Percentiles rank a stretch among this genome's conserved stretches.
Evolutionary conservation across 2,329 filamentous ascomycete species (phyloP).

Genomic region (Botryotinia globosa): DNA sequence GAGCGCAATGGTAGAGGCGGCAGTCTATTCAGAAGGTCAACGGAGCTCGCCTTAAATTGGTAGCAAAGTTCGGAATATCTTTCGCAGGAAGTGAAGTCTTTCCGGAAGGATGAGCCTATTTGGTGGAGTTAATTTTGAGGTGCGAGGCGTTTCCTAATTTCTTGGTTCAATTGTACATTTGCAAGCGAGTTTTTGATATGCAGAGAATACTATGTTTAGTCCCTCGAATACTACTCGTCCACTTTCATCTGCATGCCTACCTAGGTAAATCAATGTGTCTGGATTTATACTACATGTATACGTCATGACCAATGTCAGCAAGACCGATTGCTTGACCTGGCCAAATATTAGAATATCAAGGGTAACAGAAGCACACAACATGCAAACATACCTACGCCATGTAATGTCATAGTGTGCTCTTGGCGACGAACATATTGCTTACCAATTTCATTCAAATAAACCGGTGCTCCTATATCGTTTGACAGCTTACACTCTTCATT

Average conservation of each 20-base stretch:
- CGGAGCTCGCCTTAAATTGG: background rate
- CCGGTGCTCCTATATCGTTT: background rate
- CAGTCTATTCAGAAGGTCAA: background rate
- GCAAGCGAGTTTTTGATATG: conserved; percentile 13
- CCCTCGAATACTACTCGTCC: background rate
- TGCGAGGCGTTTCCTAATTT: conserved; percentile 21
- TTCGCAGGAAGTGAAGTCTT: background rate
- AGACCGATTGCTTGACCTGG: background rate
- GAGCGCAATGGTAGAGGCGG: background rate
- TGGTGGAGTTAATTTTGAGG: conserved; percentile 14
- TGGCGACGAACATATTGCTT: background rate
- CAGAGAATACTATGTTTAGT: conserved; percentile 17
- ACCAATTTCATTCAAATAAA: background rate
- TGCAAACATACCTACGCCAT: background rate
- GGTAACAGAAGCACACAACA: background rate
- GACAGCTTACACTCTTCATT: no score
- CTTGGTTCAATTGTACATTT: conserved; percentile 14
- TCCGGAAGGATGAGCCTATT: background rate
- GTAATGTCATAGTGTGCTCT: background rate
- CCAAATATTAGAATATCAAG: no score
- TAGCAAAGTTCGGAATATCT: background rate
- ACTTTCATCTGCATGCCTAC: background rate
- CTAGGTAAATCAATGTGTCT: background rate
- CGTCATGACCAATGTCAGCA: background rate
- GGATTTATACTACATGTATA: background rate